Percentiles rank a stretch among this genome's conserved stretches.
phyloP scores from a whole-genome alignment of 306 rosid genomes.

The Vigna angularis region DNA sequence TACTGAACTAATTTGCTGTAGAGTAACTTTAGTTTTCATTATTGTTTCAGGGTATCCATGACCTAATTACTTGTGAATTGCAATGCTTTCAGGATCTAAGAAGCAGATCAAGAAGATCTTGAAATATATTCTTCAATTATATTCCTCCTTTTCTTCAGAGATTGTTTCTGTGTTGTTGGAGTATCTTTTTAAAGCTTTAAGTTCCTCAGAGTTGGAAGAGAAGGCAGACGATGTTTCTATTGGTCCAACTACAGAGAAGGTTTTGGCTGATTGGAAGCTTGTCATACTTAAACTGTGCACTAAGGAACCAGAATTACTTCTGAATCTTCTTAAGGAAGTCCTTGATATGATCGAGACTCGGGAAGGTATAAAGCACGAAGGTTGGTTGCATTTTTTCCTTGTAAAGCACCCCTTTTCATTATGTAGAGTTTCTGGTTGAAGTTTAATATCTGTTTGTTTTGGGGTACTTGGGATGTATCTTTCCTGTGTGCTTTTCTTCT shows the following conservation, averaged over 20 bases:
- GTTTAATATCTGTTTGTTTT: constrained; percentile 15
- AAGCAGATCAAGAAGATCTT: constrained; percentile 58
- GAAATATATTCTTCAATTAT: constrained; percentile 69
- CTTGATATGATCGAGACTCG: constrained; percentile 69
- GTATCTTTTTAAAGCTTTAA: constrained; percentile 61
- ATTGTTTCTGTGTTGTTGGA: constrained; percentile 75
- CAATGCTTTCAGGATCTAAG: constrained; percentile 68
- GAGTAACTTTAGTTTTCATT: constrained; percentile 22
- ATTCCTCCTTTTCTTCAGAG: constrained; percentile 80
- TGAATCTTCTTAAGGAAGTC: constrained; percentile 73
- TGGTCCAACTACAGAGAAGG: constrained; percentile 38
- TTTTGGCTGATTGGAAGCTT: constrained; percentile 73
- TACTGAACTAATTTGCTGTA: neutral
- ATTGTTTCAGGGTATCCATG: constrained; percentile 27
- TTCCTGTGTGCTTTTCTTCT: constrained; percentile 1
- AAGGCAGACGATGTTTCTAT: constrained; percentile 48
- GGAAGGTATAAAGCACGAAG: constrained; percentile 56
- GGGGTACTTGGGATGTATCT: constrained; percentile 10
- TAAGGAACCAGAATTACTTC: constrained; percentile 81
- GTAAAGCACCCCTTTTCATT: neutral
- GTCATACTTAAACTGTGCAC: constrained; percentile 58
- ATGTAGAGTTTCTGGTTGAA: neutral
- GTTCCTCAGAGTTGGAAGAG: constrained; percentile 51
- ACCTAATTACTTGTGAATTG: constrained; percentile 34
- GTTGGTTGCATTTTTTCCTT: constrained; percentile 45